phyloP scores from a whole-genome alignment of 257 asterid species.

The Scutellaria galericulata region DNA sequence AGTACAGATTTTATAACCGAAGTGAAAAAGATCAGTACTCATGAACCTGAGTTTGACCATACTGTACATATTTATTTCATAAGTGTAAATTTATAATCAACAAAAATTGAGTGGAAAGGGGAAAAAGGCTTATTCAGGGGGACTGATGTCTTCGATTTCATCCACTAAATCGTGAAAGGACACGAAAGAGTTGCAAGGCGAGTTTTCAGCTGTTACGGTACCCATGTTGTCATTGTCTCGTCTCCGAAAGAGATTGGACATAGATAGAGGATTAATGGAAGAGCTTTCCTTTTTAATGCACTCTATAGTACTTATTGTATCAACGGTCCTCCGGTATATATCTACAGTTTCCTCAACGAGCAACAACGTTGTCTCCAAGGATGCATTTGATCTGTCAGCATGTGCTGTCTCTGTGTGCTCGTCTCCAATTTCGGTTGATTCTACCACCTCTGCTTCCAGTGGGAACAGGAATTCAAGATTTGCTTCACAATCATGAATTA shows the following conservation, averaged over 20 bases:
- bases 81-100: too few species aligned
- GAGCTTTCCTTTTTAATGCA: conserved; percentile 74
- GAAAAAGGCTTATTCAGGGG: conserved; percentile 36
- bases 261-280: conserved; percentile 69
- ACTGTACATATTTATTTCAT: too few species aligned
- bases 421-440: conserved; percentile 40
- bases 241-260: conserved; percentile 60
- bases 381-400: conserved; percentile 34
- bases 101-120: not conserved
- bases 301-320: conserved; percentile 75
- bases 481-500: conserved; percentile 83
- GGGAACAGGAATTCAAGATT: conserved; percentile 81
- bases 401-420: conserved; percentile 31
- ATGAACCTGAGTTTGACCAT: too few species aligned
- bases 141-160: conserved; percentile 38
- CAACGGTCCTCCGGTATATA: conserved; percentile 70
- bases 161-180: conserved; percentile 42
- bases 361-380: conserved; percentile 36
- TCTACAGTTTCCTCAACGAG: conserved; percentile 66
- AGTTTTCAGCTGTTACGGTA: conserved; percentile 64
- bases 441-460: conserved; percentile 71
- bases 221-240: conserved; percentile 55
- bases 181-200: conserved; percentile 48
- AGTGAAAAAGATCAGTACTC: too few species aligned
- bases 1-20: too few species aligned